phyloP scores from a whole-genome alignment of 345 rosid genomes.

The Murraya paniculata region DNA sequence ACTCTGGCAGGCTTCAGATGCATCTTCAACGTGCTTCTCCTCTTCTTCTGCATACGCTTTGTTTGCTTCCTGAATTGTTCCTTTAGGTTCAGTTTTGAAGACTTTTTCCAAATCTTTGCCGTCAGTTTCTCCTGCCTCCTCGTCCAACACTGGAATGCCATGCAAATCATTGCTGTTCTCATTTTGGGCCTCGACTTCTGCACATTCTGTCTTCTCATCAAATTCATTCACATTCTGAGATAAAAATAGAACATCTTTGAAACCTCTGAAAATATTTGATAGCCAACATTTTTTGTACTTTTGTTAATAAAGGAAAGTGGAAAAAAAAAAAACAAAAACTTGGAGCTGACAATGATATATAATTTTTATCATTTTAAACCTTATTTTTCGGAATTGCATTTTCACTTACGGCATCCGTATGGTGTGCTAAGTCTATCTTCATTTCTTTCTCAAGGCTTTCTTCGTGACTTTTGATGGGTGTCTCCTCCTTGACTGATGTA shows the following conservation, averaged over 20 bases:
- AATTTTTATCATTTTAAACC: constrained; percentile 3
- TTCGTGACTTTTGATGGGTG: neutral
- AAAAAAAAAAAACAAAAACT: neutral
- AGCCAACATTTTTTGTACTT: neutral
- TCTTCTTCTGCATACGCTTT: neutral
- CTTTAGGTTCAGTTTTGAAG: constrained; percentile 19
- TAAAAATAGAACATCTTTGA: neutral
- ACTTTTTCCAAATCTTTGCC: neutral
- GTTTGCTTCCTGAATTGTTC: constrained; percentile 5
- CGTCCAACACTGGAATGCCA: neutral
- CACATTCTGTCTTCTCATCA: constrained; percentile 5
- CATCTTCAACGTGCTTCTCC: constrained; percentile 13
- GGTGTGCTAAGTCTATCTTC: constrained; percentile 12
- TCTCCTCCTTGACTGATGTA: constrained; percentile 13
- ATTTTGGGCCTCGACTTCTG: constrained; percentile 1
- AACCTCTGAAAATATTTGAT: neutral
- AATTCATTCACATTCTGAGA: constrained; percentile 18
- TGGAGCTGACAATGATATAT: neutral
- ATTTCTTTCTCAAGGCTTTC: constrained; percentile 13
- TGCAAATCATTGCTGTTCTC: constrained; percentile 5
- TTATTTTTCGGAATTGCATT: constrained; percentile 2
- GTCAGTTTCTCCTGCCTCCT: constrained; percentile 18
- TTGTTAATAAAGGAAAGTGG: no score
- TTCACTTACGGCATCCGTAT: neutral
- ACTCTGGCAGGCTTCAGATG: constrained; percentile 12